Base-by-base conservation (phyloP, 306 rosid species). In the Acacia acuminata region DNA sequence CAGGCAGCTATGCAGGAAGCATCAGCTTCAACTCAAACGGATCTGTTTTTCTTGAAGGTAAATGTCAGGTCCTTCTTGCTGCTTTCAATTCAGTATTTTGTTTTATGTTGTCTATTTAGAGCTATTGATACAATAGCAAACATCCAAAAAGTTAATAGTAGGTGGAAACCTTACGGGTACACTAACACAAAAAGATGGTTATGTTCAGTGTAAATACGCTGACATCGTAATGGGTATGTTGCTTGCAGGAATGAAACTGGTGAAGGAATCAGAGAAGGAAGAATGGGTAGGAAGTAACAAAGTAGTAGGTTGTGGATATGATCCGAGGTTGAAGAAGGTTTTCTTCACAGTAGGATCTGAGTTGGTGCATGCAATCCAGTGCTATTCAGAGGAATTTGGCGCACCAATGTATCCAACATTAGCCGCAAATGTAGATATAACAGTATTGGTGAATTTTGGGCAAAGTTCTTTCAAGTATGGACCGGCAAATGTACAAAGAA, bases 11-110 rank as follows among this genome's bases (percentile, higher is more conserved):
- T 36, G 87, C 87, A 6, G 91, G 94, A 75, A 94, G 99, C 90
- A 92, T 96, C 48, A 98, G 97, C 32, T 94, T 94, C 90, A 89
- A 90, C 86, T 91, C 98, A 80, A 88, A 90, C 50, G 99, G 99
- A 60, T 91, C 94, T 63, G 89, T 96, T 67, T 88, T 88, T 81
- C 90, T 96, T 68, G 96, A 96, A 71, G 99, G 99, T 96, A 92
- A 90, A 56, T 74, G 76, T 17, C 43, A 64, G 20, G 22, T 15
- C 17, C 38, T 0, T 36, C 45, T 79, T 43, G 36, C 44, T 76
- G 42, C 67, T 77, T 73, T 75, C 51, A 20, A 68, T 79, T 78
- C 13, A 60, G 40, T 27, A 64, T 27, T 4, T 63, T 20, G 56
- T 51, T 16, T 51, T 51, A 51, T 43, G 56, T 51, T 5, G 56